Percentiles rank a stretch among this genome's conserved stretches.
These are phyloP conservation scores for Polygonum maritimum DNA, from an alignment of 148 eudicot species.

Conservation along the genomic window DNA sequence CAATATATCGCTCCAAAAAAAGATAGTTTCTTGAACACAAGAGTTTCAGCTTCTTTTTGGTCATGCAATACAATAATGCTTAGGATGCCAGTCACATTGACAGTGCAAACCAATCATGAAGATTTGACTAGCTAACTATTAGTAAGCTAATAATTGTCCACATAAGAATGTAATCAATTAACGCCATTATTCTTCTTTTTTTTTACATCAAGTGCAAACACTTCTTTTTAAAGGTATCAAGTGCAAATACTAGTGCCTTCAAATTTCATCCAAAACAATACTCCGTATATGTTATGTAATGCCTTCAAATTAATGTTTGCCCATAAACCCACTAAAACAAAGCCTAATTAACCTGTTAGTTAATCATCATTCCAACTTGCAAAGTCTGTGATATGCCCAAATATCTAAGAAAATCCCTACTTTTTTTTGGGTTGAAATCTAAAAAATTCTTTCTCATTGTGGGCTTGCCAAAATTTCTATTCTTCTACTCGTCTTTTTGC, in stretches of 20 bases:
- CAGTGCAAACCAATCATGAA: not conserved
- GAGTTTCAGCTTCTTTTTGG: not conserved
- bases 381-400: too few relatives aligned
- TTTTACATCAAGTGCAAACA: not conserved
- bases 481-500: not conserved
- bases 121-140: not conserved
- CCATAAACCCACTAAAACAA: not conserved
- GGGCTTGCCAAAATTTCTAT: not conserved
- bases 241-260: not conserved
- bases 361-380: too few relatives aligned
- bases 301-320: not conserved
- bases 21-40: too few relatives aligned
- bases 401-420: too few relatives aligned
- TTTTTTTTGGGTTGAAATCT: too few relatives aligned
- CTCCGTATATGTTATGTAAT: not conserved
- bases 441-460: too few relatives aligned
- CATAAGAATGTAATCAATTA: not conserved
- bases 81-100: conserved; percentile 3
- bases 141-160: not conserved
- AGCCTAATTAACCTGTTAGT: too few relatives aligned
- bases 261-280: not conserved
- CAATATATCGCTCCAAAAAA: too few relatives aligned
- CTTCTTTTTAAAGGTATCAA: not conserved
- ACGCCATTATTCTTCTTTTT: not conserved
- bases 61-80: not conserved